Conservation (phyloP, 495 filamentous ascomycete species). For the Hapsidospora chrysogenum region DNA sequence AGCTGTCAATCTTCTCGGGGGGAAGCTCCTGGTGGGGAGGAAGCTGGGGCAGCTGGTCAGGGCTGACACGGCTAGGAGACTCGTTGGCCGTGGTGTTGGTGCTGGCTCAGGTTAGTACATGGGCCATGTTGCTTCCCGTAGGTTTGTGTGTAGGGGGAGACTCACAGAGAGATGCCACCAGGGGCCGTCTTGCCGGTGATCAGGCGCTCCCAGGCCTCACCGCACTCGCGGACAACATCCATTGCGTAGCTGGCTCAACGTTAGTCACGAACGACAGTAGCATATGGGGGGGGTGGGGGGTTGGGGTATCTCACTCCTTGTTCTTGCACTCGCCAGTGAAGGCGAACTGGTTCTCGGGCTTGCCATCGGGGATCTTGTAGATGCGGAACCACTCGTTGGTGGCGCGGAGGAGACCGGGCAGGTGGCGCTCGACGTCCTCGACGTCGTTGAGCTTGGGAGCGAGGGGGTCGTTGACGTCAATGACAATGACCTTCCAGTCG, state of each 20-base stretch:
- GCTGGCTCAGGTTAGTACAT: constrained; percentile 20
- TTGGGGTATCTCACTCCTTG: constrained; percentile 50
- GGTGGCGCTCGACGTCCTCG: constrained; percentile 97
- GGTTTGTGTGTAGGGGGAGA: constrained; percentile 3
- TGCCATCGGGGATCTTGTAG: constrained; percentile 99
- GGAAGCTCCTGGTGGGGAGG: constrained; percentile 58
- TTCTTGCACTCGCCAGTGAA: constrained; percentile 99
- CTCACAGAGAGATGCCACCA: constrained; percentile 72
- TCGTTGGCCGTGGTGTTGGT: constrained; percentile 61
- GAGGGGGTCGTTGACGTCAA: constrained; percentile 94
- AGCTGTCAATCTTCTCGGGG: constrained; percentile 82
- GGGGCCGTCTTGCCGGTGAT: constrained; percentile 70
- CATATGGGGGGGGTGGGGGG: neutral
- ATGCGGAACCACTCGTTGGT: constrained; percentile 99
- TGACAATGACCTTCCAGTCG: constrained; percentile 99
- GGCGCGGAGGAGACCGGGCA: constrained; percentile 87
- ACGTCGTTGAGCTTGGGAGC: constrained; percentile 95
- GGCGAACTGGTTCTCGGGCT: constrained; percentile 99
- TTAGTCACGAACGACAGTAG: constrained; percentile 14
- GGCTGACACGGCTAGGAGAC: constrained; percentile 48
- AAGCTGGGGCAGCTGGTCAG: constrained; percentile 49
- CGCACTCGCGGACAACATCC: constrained; percentile 88
- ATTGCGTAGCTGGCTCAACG: constrained; percentile 52
- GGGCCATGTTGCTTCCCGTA: neutral
- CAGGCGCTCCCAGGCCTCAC: constrained; percentile 91